Evolutionary conservation across 1,139 yeast species (phyloP).

Genomic region (Zygosaccharomyces sapae): DNA sequence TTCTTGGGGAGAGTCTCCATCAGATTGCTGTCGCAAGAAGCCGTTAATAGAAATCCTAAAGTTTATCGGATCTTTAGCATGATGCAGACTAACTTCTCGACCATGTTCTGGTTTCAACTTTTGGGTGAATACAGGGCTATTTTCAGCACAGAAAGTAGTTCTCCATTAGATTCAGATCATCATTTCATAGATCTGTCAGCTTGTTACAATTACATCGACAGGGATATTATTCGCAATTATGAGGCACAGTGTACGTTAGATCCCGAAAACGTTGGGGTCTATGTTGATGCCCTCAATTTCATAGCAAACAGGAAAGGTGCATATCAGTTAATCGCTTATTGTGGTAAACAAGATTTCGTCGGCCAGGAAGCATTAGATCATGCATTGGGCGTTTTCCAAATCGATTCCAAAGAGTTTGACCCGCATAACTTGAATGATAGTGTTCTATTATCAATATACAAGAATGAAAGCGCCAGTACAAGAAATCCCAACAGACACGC

Average conservation of each 20-base stretch:
- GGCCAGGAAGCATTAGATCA: slow-evolving; percentile 58
- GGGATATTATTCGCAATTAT: slow-evolving; percentile 57
- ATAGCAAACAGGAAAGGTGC: slow-evolving; percentile 47
- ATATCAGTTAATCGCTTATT: slow-evolving; percentile 47
- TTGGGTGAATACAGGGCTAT: slow-evolving; percentile 40
- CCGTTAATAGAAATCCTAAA: slow-evolving; percentile 12
- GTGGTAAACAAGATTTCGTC: slow-evolving; percentile 56
- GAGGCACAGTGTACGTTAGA: slow-evolving; percentile 53
- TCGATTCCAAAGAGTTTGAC: slow-evolving; percentile 37
- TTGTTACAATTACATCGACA: slow-evolving; percentile 57
- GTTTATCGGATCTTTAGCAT: slow-evolving; percentile 36
- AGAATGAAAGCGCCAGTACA: slow-evolving; percentile 37
- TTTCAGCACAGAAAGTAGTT: slow-evolving; percentile 25
- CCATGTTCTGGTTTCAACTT: slow-evolving; percentile 40
- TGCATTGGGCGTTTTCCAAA: slow-evolving; percentile 53
- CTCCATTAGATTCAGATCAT: slow-evolving; percentile 32
- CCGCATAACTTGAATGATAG: slow-evolving; percentile 40
- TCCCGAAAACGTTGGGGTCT: slow-evolving; percentile 49
- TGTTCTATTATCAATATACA: slow-evolving; percentile 47
- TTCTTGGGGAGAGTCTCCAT: slow-evolving; percentile 42
- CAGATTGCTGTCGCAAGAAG: slow-evolving; percentile 16
- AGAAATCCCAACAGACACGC: slow-evolving; percentile 33
- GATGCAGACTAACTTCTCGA: slow-evolving; percentile 40
- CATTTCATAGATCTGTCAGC: slow-evolving; percentile 53
- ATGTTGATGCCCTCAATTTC: slow-evolving; percentile 61